Base-by-base conservation (phyloP, 768 basidiomycete genomes). In the Termitomyces sp. region DNA sequence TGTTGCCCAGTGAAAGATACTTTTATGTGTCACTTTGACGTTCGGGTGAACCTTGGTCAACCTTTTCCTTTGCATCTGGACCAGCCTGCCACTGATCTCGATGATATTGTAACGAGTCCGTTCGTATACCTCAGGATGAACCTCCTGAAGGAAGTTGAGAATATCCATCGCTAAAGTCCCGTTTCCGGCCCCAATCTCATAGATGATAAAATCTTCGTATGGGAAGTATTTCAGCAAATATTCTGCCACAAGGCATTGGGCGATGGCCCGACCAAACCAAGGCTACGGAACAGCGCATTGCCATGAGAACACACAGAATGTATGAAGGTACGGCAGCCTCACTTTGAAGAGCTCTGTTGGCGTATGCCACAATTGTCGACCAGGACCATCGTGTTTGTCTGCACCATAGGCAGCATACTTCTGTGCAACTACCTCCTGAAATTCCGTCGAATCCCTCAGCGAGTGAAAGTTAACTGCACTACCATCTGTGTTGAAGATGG, bases 321-420 rank as follows among this genome's bases (percentile, higher is more conserved):
- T 49, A 62, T n/a, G 25, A 30, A 12, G 37, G 52, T 8, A 45
- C 46, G 47, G 14, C 32, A 40, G 16, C 50, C 79, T 50, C 65
- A 95, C 97, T 84, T 95, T 94, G 79, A 99, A 98, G 30, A 99
- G 72, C 67, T 98, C 97, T 0, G 94, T 96, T 0, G 97, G 97
- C 1, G 97, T 99, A 71, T 99, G 97, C 97, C 97, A 99, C 53
- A 99, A 75, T 73, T 99, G 96, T 65, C 84, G 81, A 6, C 94
- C 91, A 21, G 87, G 86, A 10, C 88, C 89, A 37, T 83, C 77
- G 56, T 72, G 72, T 60, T 73, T 78, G 63, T 85, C 80, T 30
- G 74, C 72, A 16, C 88, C 88, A 65, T 91, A 89, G 21, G 79
- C 76, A 46, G 81, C 79, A 67, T 98, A 98, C 61, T 84, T 80